Base-by-base conservation (phyloP, 2,329 filamentous ascomycete genomes). In the Diatrype stigma region DNA sequence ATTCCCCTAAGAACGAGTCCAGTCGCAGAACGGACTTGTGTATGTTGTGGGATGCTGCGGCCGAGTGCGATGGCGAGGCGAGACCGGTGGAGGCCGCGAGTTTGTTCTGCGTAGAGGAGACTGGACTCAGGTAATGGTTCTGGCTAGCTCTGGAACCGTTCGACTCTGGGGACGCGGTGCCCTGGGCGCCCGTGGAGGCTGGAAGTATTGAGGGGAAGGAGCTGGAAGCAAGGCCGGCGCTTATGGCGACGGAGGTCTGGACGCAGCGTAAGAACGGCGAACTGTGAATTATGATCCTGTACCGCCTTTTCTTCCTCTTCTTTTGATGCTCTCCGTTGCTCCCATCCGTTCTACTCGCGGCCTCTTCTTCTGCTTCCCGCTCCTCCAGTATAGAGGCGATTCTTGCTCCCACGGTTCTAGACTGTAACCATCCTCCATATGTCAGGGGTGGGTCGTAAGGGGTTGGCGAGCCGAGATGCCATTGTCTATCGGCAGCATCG, bases 401-500 rank as follows among this genome's bases (percentile, higher is more conserved):
- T 54, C 90, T 85, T 54, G 85, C 79, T 16, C 94, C 94, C 22
- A 96, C 81, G 5, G 86, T 83, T 60, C 88, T 85, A 49, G 89
- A 86, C 70, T 97, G 94, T 14, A 86, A 82, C 88, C 94, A 96
- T 57, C 94, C 94, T 60, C 90, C 89, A 66, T 96, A 97, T 2
- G 92, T 96, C 51, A 99, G 78, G 46, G 94, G 94, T 58, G 94
- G 90, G 59, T 99, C 93, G 75, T 97, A 99, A 2, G 94, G 94
- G 6, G 90, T 92, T 1, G 92, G 89, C 6, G 94, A 96, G 28
- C 89, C 88, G 49, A 96, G 80, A 69, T 96, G 90, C 94, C 94
- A 99, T 69, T 90, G 84, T 67, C 92, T 91, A 77, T 99, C 92
- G 55, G 92, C 91, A 50, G 90, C 90, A 69, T 99, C 94, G 51